phyloP scores from a whole-genome alignment of 2,329 filamentous ascomycete species.

The Endothia cerciana region DNA sequence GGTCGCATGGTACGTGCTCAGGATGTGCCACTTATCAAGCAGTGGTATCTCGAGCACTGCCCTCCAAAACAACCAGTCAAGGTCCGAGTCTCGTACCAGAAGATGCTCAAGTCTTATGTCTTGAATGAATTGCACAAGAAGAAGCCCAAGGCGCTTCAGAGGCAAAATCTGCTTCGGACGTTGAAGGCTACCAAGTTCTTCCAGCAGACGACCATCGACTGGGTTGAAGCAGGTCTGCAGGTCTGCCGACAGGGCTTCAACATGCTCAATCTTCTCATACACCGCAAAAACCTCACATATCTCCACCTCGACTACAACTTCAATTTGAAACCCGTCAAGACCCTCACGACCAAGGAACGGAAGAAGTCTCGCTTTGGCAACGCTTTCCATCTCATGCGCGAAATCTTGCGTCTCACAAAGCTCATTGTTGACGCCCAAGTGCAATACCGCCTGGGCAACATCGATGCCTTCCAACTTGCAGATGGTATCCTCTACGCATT shows the following conservation, averaged over 20 bases:
- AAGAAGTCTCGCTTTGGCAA: slow-evolving; percentile 99
- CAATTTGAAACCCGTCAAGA: slow-evolving; percentile 98
- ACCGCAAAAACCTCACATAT: slow-evolving; percentile 97
- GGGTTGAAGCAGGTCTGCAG: slow-evolving; percentile 98
- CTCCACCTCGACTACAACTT: slow-evolving; percentile 99
- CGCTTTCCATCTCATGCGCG: slow-evolving; percentile 98
- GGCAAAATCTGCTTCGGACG: slow-evolving; percentile 86
- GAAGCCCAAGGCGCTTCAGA: slow-evolving; percentile 92
- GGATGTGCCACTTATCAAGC: slow-evolving; percentile 95
- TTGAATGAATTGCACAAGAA: slow-evolving; percentile 97
- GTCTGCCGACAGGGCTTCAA: slow-evolving; percentile 99
- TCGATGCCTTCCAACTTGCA: slow-evolving; percentile 97
- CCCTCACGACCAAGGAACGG: slow-evolving; percentile 95
- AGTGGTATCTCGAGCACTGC: slow-evolving; percentile 97
- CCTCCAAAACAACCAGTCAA: slow-evolving; percentile 89
- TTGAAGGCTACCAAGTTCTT: slow-evolving; percentile 98
- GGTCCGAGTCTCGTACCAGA: slow-evolving; percentile 97
- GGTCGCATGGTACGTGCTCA: slow-evolving; percentile 96
- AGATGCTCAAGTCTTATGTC: slow-evolving; percentile 93
- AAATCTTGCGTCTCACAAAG: slow-evolving; percentile 94
- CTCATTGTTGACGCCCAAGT: slow-evolving; percentile 98
- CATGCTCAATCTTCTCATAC: slow-evolving; percentile 97
- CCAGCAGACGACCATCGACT: slow-evolving; percentile 98
- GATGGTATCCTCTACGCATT: slow-evolving; percentile 99
- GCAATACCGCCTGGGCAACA: slow-evolving; percentile 95